Conservation (phyloP, 305 asterid genomes). For the Striga hermonthica region DNA sequence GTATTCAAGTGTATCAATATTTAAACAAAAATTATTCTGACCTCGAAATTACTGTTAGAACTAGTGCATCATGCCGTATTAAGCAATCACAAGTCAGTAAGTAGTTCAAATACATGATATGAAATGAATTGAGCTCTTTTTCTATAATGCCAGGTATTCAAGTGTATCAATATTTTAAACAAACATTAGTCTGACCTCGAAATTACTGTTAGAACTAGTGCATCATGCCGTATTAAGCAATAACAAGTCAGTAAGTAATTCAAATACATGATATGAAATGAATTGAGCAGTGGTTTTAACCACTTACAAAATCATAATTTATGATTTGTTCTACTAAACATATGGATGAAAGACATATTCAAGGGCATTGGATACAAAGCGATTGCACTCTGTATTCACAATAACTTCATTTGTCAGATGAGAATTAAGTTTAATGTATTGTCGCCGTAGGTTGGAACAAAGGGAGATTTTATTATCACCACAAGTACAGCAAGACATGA, state of each 20-base stretch:
- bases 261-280: constrained; percentile 21
- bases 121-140: neutral
- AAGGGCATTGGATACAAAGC: neutral
- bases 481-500: neutral
- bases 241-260: constrained; percentile 1
- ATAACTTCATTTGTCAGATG: neutral
- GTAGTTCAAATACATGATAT: constrained; percentile 21
- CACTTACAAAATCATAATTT: constrained; percentile 12
- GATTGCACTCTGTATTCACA: neutral
- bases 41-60: neutral
- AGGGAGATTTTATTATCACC: neutral
- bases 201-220: neutral
- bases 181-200: neutral
- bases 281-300: neutral
- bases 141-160: neutral
- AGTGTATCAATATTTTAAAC: constrained; percentile 6
- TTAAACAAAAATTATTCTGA: constrained; percentile 11
- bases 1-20: neutral
- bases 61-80: constrained; percentile 2
- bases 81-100: constrained; percentile 14
- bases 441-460: neutral
- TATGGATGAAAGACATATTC: neutral
- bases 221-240: constrained; percentile 17
- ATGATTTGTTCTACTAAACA: constrained; percentile 8
- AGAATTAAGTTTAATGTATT: neutral